These are phyloP conservation scores for Pistacia integerrima DNA, from an alignment of 345 rosid genomes.

Conservation along the genomic window DNA sequence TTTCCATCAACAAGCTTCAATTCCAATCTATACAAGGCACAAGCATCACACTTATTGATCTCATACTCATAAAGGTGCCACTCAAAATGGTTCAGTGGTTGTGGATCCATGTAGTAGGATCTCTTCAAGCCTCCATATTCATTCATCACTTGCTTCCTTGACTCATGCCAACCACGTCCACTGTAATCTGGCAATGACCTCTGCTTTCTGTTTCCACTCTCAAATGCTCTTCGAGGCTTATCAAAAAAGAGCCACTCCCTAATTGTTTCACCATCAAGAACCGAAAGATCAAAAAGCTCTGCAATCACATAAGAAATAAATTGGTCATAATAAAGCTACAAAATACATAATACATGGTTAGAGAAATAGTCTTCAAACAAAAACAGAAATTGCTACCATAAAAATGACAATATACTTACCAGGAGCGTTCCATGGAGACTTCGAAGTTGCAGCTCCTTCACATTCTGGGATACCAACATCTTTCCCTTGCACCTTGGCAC, in stretches of 20 bases:
- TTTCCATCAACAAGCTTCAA: constrained; percentile 93
- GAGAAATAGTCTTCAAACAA: constrained; percentile 10
- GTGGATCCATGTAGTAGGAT: constrained; percentile 99
- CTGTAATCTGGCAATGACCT: constrained; percentile 96
- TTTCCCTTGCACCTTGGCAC: constrained; percentile 81
- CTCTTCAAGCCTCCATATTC: constrained; percentile 92
- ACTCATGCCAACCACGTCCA: constrained; percentile 99
- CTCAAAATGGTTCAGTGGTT: constrained; percentile 83
- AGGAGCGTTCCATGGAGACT: constrained; percentile 99
- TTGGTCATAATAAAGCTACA: constrained; percentile 16
- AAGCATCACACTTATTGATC: constrained; percentile 88
- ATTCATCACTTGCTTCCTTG: constrained; percentile 94
- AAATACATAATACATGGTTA: constrained; percentile 3
- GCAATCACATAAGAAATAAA: constrained; percentile 33
- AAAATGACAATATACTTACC: constrained; percentile 46
- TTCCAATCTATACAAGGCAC: constrained; percentile 94
- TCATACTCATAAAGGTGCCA: constrained; percentile 99
- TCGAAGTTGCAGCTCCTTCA: constrained; percentile 99
- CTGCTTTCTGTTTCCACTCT: constrained; percentile 97
- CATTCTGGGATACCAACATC: constrained; percentile 97
- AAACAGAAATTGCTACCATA: constrained; percentile 4
- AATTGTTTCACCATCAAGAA: constrained; percentile 83
- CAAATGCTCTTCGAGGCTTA: constrained; percentile 96
- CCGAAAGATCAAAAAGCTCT: constrained; percentile 93
- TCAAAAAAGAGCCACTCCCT: constrained; percentile 99